Conservation (phyloP, 352 stramenopile species). For the Globisporangium alternatum region DNA sequence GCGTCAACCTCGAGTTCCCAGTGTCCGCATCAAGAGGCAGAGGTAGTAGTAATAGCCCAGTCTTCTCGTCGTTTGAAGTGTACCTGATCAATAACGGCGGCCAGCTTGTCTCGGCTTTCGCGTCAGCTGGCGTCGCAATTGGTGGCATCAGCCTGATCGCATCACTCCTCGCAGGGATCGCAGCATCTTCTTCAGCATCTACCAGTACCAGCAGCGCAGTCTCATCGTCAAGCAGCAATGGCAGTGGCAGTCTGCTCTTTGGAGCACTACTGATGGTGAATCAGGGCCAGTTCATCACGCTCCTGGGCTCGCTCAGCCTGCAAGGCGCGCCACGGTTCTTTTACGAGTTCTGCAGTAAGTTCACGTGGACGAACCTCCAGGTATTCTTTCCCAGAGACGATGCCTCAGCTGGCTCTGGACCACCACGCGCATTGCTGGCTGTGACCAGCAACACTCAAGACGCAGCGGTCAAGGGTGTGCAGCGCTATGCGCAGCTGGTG, state of each 20-base stretch:
- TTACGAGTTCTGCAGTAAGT: slow-evolving; percentile 39
- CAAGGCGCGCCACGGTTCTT: slow-evolving; percentile 43
- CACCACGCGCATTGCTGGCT: not conserved
- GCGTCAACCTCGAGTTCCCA: slow-evolving; percentile 44
- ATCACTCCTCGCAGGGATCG: slow-evolving; percentile 14
- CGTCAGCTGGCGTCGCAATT: slow-evolving; percentile 31
- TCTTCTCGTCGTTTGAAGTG: slow-evolving; percentile 36
- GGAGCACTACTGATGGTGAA: slow-evolving; percentile 35
- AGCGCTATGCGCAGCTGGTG: slow-evolving; percentile 35
- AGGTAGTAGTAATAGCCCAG: slow-evolving; percentile 7
- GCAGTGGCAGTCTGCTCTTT: slow-evolving; percentile 22
- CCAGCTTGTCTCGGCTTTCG: slow-evolving; percentile 24
- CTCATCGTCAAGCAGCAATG: slow-evolving; percentile 9
- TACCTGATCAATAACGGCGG: slow-evolving; percentile 43
- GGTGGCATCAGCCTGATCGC: slow-evolving; percentile 22
- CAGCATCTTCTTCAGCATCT: slow-evolving; percentile 12
- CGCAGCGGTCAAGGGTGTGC: slow-evolving; percentile 23
- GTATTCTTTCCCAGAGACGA: slow-evolving; percentile 25
- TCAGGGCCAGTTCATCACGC: slow-evolving; percentile 52
- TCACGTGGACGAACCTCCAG: slow-evolving; percentile 58
- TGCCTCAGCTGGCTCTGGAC: not conserved
- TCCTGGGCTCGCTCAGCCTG: slow-evolving; percentile 40
- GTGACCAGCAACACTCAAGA: not conserved
- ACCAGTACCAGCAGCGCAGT: slow-evolving; percentile 5
- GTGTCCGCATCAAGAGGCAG: slow-evolving; percentile 17